Conservation (phyloP, 495 filamentous ascomycete species). For the Daldinia bambusicola region DNA sequence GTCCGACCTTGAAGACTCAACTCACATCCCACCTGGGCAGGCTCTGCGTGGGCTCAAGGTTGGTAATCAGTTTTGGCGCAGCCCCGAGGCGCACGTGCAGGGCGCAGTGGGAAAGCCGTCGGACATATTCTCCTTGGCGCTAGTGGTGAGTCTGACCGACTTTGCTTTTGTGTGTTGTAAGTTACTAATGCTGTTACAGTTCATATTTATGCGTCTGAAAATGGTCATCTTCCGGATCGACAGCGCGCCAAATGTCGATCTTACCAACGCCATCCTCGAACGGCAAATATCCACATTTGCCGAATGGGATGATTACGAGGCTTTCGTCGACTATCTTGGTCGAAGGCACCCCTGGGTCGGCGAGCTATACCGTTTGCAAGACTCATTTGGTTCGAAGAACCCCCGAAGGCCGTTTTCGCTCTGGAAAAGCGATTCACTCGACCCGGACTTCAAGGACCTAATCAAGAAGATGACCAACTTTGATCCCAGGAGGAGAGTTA, state of each 20-base stretch:
- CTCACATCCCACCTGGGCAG: conserved; percentile 53
- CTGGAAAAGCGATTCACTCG: conserved; percentile 49
- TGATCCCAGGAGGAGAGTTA: conserved; percentile 49
- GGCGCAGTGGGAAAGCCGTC: conserved; percentile 49
- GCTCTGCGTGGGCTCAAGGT: conserved; percentile 46
- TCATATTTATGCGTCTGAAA: conserved; percentile 51
- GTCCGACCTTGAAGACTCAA: conserved; percentile 59
- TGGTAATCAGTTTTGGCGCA: conserved; percentile 55
- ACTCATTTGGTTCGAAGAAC: conserved; percentile 51
- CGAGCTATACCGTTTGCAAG: conserved; percentile 44
- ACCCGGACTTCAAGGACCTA: conserved; percentile 55
- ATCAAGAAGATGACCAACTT: conserved; percentile 53
- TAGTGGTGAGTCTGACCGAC: conserved; percentile 49
- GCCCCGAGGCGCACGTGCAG: conserved; percentile 50
- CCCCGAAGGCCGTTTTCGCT: conserved; percentile 51
- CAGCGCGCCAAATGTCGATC: conserved; percentile 57
- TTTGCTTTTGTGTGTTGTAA: conserved; percentile 1
- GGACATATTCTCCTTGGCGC: conserved; percentile 51
- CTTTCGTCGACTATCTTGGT: conserved; percentile 51
- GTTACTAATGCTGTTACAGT: conserved; percentile 35
- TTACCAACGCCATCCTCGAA: conserved; percentile 54
- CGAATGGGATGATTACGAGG: conserved; percentile 52
- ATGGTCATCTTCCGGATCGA: conserved; percentile 57
- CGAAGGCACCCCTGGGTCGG: conserved; percentile 52
- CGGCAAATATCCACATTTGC: conserved; percentile 64